These are phyloP conservation scores for Aspergillus neotritici DNA, from an alignment of 2,329 filamentous ascomycete species.

Conservation along the genomic window DNA sequence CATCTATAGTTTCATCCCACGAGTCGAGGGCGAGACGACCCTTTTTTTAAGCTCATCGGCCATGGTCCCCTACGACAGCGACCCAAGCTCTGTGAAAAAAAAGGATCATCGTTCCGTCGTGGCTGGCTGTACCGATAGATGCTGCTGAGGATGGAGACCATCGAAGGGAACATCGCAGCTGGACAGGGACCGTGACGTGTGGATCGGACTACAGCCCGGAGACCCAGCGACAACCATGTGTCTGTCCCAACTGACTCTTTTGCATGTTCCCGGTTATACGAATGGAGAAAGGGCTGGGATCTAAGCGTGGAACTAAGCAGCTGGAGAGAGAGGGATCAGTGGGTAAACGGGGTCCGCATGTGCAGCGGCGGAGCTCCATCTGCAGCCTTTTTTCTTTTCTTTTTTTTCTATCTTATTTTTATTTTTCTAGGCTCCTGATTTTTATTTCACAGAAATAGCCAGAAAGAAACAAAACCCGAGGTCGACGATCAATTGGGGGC, in stretches of 20 bases:
- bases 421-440: too few relatives aligned
- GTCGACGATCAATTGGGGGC: too few relatives aligned
- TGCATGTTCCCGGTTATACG: conserved; percentile 2
- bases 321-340: conserved; percentile 7
- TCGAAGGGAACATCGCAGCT: conserved; percentile 25
- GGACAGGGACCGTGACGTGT: conserved; percentile 18
- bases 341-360: conserved; percentile 1
- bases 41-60: conserved; percentile 18
- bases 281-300: conserved; percentile 7
- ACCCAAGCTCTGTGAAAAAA: conserved; percentile 10
- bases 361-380: background rate
- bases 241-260: conserved; percentile 7
- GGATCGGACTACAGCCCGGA: conserved; percentile 19
- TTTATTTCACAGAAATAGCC: too few relatives aligned
- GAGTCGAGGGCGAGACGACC: conserved; percentile 17
- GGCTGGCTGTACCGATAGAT: conserved; percentile 28
- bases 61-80: conserved; percentile 5
- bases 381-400: too few relatives aligned
- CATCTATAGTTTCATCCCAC: conserved; percentile 9
- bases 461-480: too few relatives aligned
- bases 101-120: conserved; percentile 25
- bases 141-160: conserved; percentile 12
- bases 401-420: too few relatives aligned
- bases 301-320: conserved; percentile 14
- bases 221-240: conserved; percentile 15